phyloP scores from a whole-genome alignment of 2,329 filamentous ascomycete species.

The Paraphoma sp. region DNA sequence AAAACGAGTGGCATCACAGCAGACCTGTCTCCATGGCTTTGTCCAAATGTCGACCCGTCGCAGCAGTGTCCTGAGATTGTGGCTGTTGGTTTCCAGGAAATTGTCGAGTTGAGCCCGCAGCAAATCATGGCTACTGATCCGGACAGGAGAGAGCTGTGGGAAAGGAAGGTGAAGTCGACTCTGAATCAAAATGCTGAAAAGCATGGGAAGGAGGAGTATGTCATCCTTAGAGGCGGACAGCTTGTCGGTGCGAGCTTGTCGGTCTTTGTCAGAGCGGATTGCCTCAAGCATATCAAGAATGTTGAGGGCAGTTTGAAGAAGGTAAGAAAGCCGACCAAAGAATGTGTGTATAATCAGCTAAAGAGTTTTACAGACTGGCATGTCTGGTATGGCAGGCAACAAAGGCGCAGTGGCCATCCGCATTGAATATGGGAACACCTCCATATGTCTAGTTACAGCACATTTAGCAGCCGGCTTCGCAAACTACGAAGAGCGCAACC shows the following conservation, averaged over 20 bases:
- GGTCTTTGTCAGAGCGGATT: slow-evolving; percentile 84
- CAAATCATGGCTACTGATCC: slow-evolving; percentile 99
- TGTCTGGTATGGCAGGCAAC: slow-evolving; percentile 97
- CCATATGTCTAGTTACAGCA: slow-evolving; percentile 93
- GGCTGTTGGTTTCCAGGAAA: slow-evolving; percentile 94
- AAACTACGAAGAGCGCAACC: slow-evolving; percentile 95
- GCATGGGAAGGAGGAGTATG: slow-evolving; percentile 77
- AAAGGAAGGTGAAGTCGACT: slow-evolving; percentile 76
- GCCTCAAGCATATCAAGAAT: slow-evolving; percentile 85
- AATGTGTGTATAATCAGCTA: slow-evolving; percentile 6
- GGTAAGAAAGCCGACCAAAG: slow-evolving; percentile 41
- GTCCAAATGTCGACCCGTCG: slow-evolving; percentile 66
- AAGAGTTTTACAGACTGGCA: slow-evolving; percentile 67
- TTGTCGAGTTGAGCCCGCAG: slow-evolving; percentile 95
- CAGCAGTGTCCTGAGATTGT: slow-evolving; percentile 79
- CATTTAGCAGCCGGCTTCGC: slow-evolving; percentile 95
- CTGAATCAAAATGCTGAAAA: slow-evolving; percentile 74
- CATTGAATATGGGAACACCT: slow-evolving; percentile 91
- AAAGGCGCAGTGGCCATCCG: slow-evolving; percentile 97
- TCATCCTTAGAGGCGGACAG: slow-evolving; percentile 88
- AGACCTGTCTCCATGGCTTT: slow-evolving; percentile 87
- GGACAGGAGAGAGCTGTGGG: slow-evolving; percentile 83
- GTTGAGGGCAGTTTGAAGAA: slow-evolving; percentile 97
- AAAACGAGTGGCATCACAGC: slow-evolving; percentile 77
- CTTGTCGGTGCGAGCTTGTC: slow-evolving; percentile 92